Percentiles rank a stretch among this genome's conserved stretches.
phyloP scores from a whole-genome alignment of 441 rosid species.

The Brassica hybrid region DNA sequence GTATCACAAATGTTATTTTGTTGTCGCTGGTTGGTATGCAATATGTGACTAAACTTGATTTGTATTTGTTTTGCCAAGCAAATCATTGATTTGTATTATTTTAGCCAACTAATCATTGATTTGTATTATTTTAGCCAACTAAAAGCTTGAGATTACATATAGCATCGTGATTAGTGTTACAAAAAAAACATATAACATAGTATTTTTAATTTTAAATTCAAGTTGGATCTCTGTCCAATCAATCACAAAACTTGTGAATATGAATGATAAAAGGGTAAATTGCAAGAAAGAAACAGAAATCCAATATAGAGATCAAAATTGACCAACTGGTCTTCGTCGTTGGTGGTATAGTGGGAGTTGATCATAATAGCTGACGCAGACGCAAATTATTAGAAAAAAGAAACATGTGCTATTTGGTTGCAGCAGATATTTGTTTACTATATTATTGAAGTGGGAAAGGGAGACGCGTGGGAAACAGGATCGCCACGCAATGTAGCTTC shows the following conservation, averaged over 20 bases:
- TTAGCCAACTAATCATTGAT: too few relatives aligned
- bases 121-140: too few relatives aligned
- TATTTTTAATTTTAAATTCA: background rate
- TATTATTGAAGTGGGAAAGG: background rate
- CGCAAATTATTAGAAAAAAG: background rate
- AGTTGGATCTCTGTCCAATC: slow-evolving; percentile 14
- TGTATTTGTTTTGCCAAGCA: background rate
- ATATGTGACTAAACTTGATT: slow-evolving; percentile 14
- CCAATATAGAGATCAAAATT: slow-evolving; percentile 14
- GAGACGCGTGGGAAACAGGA: slow-evolving; percentile 40
- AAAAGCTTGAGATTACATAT: too few relatives aligned
- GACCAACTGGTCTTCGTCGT: slow-evolving; percentile 25
- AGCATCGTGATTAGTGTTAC: too few relatives aligned
- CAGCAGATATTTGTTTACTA: slow-evolving; percentile 14
- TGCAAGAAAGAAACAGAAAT: background rate
- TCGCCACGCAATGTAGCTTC: slow-evolving; percentile 27
- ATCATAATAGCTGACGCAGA: slow-evolving; percentile 27
- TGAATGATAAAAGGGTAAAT: slow-evolving; percentile 10
- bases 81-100: background rate
- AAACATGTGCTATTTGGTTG: slow-evolving; percentile 29
- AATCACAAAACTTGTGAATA: background rate
- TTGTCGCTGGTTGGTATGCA: background rate
- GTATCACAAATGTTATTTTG: background rate
- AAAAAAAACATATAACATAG: background rate
- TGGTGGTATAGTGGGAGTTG: slow-evolving; percentile 20